Conservation (phyloP, 495 filamentous ascomycete species). For the Staphylotrichum longicolle region DNA sequence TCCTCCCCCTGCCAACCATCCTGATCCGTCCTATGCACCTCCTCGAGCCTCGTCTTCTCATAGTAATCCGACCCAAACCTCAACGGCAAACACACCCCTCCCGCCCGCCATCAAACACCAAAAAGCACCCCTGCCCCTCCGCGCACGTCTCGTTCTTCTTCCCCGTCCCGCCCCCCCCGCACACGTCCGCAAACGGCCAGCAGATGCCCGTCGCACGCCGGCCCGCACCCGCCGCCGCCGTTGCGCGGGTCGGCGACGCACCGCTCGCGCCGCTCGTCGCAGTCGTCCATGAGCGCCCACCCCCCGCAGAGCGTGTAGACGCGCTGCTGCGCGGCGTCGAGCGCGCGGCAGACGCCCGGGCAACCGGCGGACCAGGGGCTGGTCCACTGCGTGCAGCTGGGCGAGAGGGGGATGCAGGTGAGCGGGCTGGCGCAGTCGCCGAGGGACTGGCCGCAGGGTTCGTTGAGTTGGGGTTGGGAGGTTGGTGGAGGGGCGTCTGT, state of each 20-base stretch:
- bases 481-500: not conserved
- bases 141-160: constrained; percentile 1
- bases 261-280: constrained; percentile 18
- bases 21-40: constrained; percentile 10
- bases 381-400: constrained; percentile 17
- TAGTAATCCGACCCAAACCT: constrained; percentile 23
- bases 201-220: constrained; percentile 24
- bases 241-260: constrained; percentile 20
- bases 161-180: constrained; percentile 1
- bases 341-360: constrained; percentile 20
- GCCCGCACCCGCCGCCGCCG: constrained; percentile 14
- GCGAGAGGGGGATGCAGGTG: constrained; percentile 22
- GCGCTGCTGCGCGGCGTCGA: constrained; percentile 14
- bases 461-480: not conserved
- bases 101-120: not conserved
- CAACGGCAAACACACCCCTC: constrained; percentile 21
- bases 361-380: constrained; percentile 1
- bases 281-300: constrained; percentile 20
- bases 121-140: constrained; percentile 19
- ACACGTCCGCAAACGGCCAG: constrained; percentile 13
- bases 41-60: constrained; percentile 21
- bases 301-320: constrained; percentile 26
- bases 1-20: constrained; percentile 13
- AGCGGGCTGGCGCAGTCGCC: constrained; percentile 19
- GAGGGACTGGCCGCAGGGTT: constrained; percentile 14